Conservation (phyloP, 345 rosid genomes). For the Geranium brycei region DNA sequence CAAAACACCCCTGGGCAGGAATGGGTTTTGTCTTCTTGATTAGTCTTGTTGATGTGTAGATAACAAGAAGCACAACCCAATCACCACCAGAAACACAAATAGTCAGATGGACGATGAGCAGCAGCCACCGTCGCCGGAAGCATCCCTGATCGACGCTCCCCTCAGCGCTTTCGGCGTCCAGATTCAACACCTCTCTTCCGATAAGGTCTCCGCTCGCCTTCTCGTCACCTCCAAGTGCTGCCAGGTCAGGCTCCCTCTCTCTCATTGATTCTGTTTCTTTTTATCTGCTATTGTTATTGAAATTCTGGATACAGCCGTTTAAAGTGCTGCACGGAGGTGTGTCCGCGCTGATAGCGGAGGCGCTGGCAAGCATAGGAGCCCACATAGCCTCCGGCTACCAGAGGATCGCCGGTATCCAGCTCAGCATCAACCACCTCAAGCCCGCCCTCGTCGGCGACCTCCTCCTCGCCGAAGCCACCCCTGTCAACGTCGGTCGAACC, state of each 20-base stretch:
- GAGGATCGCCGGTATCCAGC: constrained; percentile 79
- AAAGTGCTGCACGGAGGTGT: constrained; percentile 93
- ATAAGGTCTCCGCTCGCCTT: not conserved
- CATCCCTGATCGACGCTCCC: not conserved
- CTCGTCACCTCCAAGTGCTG: not conserved
- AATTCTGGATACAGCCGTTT: constrained; percentile 45
- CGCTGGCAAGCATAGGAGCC: constrained; percentile 84
- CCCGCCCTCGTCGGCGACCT: constrained; percentile 68
- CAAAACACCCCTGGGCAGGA: too few species aligned
- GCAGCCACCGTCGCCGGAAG: too few species aligned
- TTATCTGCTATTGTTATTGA: not conserved
- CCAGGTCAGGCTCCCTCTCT: not conserved
- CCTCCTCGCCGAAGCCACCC: constrained; percentile 55
- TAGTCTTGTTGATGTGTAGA: too few species aligned
- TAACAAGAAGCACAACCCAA: too few species aligned
- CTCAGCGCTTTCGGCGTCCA: not conserved
- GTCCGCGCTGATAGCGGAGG: constrained; percentile 78
- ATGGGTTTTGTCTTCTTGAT: too few species aligned
- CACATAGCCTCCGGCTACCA: constrained; percentile 67
- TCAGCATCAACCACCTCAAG: constrained; percentile 66
- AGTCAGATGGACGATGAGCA: too few species aligned
- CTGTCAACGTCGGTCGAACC: constrained; percentile 53
- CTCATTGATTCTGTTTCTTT: not conserved
- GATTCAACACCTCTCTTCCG: not conserved
- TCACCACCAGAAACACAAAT: too few species aligned